Evolutionary conservation across 2,329 filamentous ascomycete species (phyloP), one percentile per base, ranked within the genome.

Genomic region (Pseudogymnoascus sp.): DNA sequence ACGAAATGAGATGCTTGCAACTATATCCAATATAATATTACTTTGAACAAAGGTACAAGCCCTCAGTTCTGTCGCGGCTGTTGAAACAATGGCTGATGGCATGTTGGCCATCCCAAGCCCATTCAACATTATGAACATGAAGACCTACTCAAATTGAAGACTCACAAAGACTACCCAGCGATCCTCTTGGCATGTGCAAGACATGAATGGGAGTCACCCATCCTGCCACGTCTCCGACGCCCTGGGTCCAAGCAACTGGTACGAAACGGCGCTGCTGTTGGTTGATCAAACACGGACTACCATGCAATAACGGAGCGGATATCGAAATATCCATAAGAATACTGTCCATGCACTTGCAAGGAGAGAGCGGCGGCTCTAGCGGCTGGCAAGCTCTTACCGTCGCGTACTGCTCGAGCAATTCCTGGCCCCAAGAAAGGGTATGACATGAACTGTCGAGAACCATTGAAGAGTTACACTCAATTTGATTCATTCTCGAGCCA

Each of bases 271-370:
- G n/a, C 43, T 50, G 11, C 43, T 16, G 43, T 30, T 50, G 43
- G 43, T 25, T 18, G 43, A 50, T 50, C 43, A 50, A 50, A 50
- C 43, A 50, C 12, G 41, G 30, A 30, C 43, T 30, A 50, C 43
- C 43, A 50, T 50, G 43, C 14, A 50, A 50, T 50, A 50, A 30
- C 18, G 43, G 25, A 50, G 22, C 14, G 43, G 8, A 50, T 50
- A 50, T 50, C 25, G 28, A 50, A 16, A 16, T 50, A 50, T 25
- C 4, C 14, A 16, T 50, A n/a, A 14, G 22, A 30, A n/a, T 50
- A 50, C n/a, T n/a, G n/a, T n/a, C n/a, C 43, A 50, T 50, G 43
- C 43, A 30, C 25, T 50, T 50, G 25, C 43, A 54, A 54, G 25
- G 25, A 54, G 43, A 12, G 5, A n/a, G 16, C 22, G 43, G 43